Percentiles rank a stretch among this genome's conserved stretches.
These are phyloP conservation scores for Articulospora tetracladia DNA, from an alignment of 495 filamentous ascomycete species.

Conservation along the genomic window DNA sequence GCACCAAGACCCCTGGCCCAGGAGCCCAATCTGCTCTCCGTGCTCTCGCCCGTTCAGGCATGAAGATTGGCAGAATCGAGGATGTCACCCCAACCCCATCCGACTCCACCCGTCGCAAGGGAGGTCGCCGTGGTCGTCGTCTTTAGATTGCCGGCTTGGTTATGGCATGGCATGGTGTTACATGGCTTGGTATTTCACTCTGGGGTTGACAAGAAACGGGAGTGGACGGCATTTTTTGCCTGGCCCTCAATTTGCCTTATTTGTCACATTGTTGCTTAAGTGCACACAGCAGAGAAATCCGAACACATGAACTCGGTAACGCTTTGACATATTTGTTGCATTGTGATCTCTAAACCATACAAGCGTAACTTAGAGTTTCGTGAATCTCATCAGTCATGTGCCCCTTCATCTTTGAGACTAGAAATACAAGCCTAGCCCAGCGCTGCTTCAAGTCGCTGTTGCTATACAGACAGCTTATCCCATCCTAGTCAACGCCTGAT, in stretches of 20 bases:
- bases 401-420: background rate
- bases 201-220: conserved; percentile 60
- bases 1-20: conserved; percentile 98
- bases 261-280: conserved; percentile 45
- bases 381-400: background rate
- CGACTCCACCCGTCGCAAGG: conserved; percentile 98
- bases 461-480: background rate
- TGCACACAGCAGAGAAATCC: conserved; percentile 35
- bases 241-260: conserved; percentile 52
- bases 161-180: background rate
- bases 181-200: conserved; percentile 44
- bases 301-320: background rate
- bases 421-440: background rate
- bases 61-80: conserved; percentile 99
- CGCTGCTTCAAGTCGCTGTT: background rate
- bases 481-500: background rate
- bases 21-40: conserved; percentile 98
- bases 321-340: background rate
- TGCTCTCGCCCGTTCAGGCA: conserved; percentile 94
- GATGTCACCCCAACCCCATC: conserved; percentile 98
- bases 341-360: background rate
- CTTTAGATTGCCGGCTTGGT: conserved; percentile 50
- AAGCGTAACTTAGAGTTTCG: background rate
- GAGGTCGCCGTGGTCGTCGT: conserved; percentile 99
- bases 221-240: conserved; percentile 61